phyloP scores from a whole-genome alignment of 2,329 filamentous ascomycete genomes.

The Nakataea oryzae region DNA sequence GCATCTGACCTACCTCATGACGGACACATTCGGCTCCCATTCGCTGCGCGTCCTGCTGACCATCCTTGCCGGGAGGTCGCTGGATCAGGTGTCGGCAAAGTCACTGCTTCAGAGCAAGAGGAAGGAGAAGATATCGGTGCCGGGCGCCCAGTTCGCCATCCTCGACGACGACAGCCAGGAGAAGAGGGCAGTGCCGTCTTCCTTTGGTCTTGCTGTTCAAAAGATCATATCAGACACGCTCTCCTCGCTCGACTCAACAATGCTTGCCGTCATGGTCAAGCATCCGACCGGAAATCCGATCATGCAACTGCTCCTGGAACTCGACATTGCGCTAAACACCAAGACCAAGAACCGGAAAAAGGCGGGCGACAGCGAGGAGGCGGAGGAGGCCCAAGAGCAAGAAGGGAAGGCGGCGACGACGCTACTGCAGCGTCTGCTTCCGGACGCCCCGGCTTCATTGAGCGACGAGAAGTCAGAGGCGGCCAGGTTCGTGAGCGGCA shows the following conservation, averaged over 20 bases:
- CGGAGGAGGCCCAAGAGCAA: conserved; percentile 18
- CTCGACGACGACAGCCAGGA: conserved; percentile 14
- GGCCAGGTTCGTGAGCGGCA: conserved; percentile 67
- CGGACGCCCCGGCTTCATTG: conserved; percentile 61
- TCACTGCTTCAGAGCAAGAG: conserved; percentile 81
- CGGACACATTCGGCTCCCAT: conserved; percentile 84
- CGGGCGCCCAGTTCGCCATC: conserved; percentile 11
- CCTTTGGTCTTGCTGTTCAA: conserved; percentile 65
- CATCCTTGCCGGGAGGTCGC: conserved; percentile 71
- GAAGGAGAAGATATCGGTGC: conserved; percentile 71
- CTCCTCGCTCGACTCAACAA: conserved; percentile 63
- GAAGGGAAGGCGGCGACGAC: conserved; percentile 20
- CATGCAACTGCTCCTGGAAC: conserved; percentile 78
- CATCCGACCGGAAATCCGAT: conserved; percentile 89
- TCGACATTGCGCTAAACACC: conserved; percentile 69
- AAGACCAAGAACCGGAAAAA: conserved; percentile 52
- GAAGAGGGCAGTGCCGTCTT: conserved; percentile 58
- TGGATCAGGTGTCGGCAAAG: conserved; percentile 59
- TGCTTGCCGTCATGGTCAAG: conserved; percentile 72
- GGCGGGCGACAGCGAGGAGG: conserved; percentile 17
- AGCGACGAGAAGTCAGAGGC: conserved; percentile 63
- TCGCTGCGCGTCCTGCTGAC: conserved; percentile 77
- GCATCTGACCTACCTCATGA: conserved; percentile 72
- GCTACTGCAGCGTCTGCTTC: conserved; percentile 67
- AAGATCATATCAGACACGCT: conserved; percentile 76